Conservation (phyloP, 164 flowering plant species). For the Malania oleifera region DNA sequence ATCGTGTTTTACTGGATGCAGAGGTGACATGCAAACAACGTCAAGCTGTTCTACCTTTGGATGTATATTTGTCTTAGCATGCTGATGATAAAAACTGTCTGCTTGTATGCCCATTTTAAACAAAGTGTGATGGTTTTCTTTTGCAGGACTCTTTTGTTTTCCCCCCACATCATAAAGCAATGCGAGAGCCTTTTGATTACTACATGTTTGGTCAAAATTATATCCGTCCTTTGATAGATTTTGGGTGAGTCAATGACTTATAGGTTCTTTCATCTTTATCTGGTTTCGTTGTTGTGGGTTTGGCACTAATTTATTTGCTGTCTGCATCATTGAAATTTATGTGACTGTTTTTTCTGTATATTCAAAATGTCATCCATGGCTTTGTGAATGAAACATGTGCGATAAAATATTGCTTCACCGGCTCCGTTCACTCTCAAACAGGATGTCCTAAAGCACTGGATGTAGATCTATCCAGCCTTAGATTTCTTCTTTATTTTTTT, state of each 20-base stretch:
- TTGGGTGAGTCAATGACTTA: constrained; percentile 46
- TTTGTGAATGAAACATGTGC: too few species aligned
- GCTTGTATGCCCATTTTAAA: constrained; percentile 11
- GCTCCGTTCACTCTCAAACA: too few species aligned
- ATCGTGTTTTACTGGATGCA: constrained; percentile 67
- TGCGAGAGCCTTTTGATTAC: constrained; percentile 92
- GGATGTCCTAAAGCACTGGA: too few species aligned
- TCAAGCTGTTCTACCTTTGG: background rate
- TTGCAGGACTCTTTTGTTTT: constrained; percentile 84
- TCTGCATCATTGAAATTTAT: too few species aligned
- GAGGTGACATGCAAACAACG: constrained; percentile 41
- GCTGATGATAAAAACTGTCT: background rate
- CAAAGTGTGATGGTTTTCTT: constrained; percentile 6
- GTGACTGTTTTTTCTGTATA: too few species aligned
- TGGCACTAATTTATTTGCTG: too few species aligned
- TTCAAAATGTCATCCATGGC: too few species aligned
- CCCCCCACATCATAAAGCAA: constrained; percentile 71
- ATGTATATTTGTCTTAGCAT: background rate
- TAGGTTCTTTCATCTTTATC: background rate
- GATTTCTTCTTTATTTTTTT: too few species aligned
- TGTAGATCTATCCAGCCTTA: too few species aligned
- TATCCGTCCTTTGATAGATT: constrained; percentile 80
- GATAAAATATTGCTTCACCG: too few species aligned
- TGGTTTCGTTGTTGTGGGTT: background rate
- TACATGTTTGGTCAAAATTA: constrained; percentile 85